Base-by-base conservation (phyloP, 2,329 filamentous ascomycete genomes). In the Penicillium sp. region DNA sequence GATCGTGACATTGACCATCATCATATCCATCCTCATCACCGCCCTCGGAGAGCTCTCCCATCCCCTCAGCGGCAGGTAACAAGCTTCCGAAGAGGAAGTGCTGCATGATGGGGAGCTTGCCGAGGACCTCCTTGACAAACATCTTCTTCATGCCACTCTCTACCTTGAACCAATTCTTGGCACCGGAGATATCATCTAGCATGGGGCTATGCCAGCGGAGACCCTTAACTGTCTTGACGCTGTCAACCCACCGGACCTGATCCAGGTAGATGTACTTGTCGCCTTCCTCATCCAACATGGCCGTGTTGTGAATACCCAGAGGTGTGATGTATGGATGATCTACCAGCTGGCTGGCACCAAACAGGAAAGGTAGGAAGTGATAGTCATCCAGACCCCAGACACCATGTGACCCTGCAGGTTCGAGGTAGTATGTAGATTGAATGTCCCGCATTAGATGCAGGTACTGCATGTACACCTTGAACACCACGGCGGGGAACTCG, bases 321-420 rank as follows among this genome's bases (percentile, higher is more conserved):
- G 87, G 91, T 33, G 86, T 96, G 75, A 91, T 91, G 76, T 85
- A 97, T 45, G 83, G 90, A 75, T 99, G 95, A 66, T 91, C 87
- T 17, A 95, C 83, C 19, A 97, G 85, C 78, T 99, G 96, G 26
- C 93, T 90, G 38, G 95, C 93, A 22, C 95, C 95, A 66, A 98
- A 96, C 13, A 99, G 86, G 75, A 98, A 99, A 0, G 96, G 95
- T 1, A 97, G 82, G 79, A 99, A 99, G 69, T 96, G 93, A 79
- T 99, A 97, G 77, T 99, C 95, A 72, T 99, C 95, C 1, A 99
- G 82, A 19, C 95, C 95, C 95, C 95, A 99, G 26, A 99, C 95
- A 44, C 95, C 95, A 76, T 99, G 95, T 0, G 94, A 97, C 15
- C 95, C 95, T 0, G 95, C 95, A 2, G 95, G 95, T 73, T 99